phyloP scores from a whole-genome alignment of 768 basidiomycete genomes.

The Brasilioporus rufonigricans region DNA sequence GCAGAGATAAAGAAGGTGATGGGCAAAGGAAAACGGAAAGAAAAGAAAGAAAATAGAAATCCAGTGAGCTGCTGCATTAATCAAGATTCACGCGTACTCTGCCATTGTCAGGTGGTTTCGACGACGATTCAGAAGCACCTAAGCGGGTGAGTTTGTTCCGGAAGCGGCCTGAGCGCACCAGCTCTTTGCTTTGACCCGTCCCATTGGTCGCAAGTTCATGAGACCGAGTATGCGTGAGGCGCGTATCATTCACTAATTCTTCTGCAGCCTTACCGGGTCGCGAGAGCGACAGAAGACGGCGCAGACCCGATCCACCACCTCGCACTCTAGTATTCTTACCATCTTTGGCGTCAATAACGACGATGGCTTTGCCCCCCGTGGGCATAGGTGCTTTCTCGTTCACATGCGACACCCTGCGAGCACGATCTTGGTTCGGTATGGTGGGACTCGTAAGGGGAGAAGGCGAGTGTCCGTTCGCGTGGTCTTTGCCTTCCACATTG shows the following conservation, averaged over 20 bases:
- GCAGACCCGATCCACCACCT: conserved; percentile 31
- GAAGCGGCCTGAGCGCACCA: conserved; percentile 26
- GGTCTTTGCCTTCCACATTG: conserved; percentile 51
- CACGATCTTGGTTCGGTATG: conserved; percentile 30
- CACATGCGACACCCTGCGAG: conserved; percentile 26
- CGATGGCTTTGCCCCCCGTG: conserved; percentile 60
- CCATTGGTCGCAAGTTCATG: conserved; percentile 25
- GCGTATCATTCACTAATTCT: conserved; percentile 25
- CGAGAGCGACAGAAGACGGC: conserved; percentile 34
- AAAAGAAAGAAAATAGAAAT: conserved; percentile 3
- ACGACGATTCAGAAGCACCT: conserved; percentile 26
- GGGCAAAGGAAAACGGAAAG: background rate
- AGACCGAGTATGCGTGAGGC: conserved; percentile 24
- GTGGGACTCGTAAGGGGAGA: conserved; percentile 26
- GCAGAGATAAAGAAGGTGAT: conserved; percentile 19
- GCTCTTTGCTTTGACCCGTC: conserved; percentile 19
- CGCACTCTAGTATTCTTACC: conserved; percentile 29
- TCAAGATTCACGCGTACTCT: conserved; percentile 37
- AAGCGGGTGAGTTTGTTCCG: conserved; percentile 29
- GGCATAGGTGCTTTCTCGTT: conserved; percentile 37
- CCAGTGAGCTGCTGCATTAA: conserved; percentile 24
- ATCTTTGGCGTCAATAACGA: conserved; percentile 56
- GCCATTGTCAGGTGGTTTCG: conserved; percentile 32
- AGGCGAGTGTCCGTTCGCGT: conserved; percentile 21
- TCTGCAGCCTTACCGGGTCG: conserved; percentile 30